Conservation (phyloP, 768 basidiomycete genomes). For the Baorangia bicolor region DNA sequence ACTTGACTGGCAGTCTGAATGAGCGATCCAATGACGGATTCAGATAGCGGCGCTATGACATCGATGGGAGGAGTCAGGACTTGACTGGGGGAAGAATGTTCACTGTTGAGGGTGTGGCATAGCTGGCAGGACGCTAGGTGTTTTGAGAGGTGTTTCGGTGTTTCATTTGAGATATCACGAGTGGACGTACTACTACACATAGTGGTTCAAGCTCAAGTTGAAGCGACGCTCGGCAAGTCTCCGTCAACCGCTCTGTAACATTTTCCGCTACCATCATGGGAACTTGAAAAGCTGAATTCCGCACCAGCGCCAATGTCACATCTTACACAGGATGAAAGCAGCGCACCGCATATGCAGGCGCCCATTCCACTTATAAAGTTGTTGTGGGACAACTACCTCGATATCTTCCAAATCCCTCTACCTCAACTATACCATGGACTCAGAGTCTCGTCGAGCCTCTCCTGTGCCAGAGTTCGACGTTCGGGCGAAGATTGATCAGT, state of each 20-base stretch:
- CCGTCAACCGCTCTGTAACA: not conserved
- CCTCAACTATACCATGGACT: conserved; percentile 12
- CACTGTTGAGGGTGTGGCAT: no score
- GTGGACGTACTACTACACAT: not conserved
- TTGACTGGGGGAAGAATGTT: no score
- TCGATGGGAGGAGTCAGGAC: no score
- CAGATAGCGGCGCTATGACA: not conserved
- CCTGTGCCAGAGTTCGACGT: conserved; percentile 16
- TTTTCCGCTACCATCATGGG: not conserved
- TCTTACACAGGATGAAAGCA: not conserved
- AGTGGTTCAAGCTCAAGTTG: not conserved
- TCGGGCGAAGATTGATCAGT: conserved; percentile 22
- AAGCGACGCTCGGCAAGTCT: not conserved
- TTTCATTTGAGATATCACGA: not conserved
- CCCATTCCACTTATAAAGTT: conserved; percentile 7
- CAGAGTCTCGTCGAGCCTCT: not conserved
- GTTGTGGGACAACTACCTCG: conserved; percentile 1
- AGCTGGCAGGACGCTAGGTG: not conserved
- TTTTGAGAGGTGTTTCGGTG: not conserved
- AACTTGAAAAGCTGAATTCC: not conserved
- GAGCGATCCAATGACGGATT: not conserved
- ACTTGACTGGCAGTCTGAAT: not conserved
- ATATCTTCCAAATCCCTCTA: not conserved
- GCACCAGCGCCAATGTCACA: not conserved
- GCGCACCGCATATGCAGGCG: not conserved